Conservation (phyloP, 1,139 yeast species). For the Geotrichum candidum region DNA sequence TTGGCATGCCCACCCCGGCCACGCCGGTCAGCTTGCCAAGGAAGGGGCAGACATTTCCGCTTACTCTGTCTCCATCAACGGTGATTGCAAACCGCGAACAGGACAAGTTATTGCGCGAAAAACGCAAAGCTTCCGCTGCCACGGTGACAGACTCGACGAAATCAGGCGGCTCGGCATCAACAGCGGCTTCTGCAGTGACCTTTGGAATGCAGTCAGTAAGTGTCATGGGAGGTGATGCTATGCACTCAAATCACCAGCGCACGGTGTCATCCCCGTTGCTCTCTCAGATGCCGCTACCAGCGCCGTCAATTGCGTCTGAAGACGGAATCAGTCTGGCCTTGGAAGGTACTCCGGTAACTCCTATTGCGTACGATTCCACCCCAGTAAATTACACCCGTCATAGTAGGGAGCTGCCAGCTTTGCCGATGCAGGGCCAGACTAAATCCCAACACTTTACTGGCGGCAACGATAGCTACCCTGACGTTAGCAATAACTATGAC, state of each 20-base stretch:
- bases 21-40: not conserved
- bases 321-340: not conserved
- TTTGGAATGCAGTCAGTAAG: not conserved
- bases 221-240: not conserved
- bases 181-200: not conserved
- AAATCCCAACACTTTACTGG: not conserved
- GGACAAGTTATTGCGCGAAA: not conserved
- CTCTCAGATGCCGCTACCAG: slow-evolving; percentile 14
- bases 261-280: slow-evolving; percentile 16
- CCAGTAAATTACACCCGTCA: not conserved
- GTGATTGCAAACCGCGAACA: not conserved
- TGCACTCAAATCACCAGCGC: slow-evolving; percentile 7
- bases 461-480: not conserved
- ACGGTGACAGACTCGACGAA: not conserved
- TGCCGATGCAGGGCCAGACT: not conserved
- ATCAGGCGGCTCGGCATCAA: not conserved
- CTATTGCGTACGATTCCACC: not conserved
- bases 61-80: slow-evolving; percentile 2
- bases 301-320: not conserved
- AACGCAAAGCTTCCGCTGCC: not conserved
- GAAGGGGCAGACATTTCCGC: not conserved
- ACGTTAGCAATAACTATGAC: not conserved
- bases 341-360: not conserved
- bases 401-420: not conserved
- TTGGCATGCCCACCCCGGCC: not conserved